These are phyloP conservation scores for Euphorbia lathyris DNA, from an alignment of 345 rosid species.

Conservation along the genomic window DNA sequence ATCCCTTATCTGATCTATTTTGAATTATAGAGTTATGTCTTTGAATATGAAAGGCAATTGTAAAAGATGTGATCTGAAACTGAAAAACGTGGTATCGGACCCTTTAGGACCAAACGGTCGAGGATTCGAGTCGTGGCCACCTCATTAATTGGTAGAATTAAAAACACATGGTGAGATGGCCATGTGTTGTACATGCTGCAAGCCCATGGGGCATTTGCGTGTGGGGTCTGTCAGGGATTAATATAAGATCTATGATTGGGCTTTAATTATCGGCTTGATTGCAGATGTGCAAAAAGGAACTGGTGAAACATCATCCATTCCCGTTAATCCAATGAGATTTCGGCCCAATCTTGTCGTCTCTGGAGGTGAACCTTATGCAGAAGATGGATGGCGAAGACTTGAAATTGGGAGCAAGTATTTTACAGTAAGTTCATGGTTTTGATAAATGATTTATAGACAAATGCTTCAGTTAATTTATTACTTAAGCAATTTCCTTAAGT, in stretches of 20 bases:
- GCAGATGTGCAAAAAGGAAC: constrained; percentile 29
- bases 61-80: background rate
- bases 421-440: constrained; percentile 40
- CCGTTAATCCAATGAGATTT: constrained; percentile 61
- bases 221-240: no score
- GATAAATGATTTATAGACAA: background rate
- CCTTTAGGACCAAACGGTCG: no score
- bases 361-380: constrained; percentile 77
- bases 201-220: no score
- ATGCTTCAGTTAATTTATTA: constrained; percentile 1
- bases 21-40: background rate
- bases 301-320: constrained; percentile 24
- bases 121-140: no score
- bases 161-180: no score
- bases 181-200: no score
- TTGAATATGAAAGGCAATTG: background rate
- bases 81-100: no score
- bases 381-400: constrained; percentile 78
- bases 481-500: background rate
- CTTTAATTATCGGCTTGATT: no score
- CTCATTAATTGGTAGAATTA: no score
- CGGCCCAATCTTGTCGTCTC: constrained; percentile 78
- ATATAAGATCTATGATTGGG: no score
- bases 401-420: constrained; percentile 56
- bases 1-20: background rate